Evolutionary conservation across 768 basidiomycete genomes (phyloP), one percentile per base, ranked within the genome.

Genomic region (Lactarius pseudohatsudake): DNA sequence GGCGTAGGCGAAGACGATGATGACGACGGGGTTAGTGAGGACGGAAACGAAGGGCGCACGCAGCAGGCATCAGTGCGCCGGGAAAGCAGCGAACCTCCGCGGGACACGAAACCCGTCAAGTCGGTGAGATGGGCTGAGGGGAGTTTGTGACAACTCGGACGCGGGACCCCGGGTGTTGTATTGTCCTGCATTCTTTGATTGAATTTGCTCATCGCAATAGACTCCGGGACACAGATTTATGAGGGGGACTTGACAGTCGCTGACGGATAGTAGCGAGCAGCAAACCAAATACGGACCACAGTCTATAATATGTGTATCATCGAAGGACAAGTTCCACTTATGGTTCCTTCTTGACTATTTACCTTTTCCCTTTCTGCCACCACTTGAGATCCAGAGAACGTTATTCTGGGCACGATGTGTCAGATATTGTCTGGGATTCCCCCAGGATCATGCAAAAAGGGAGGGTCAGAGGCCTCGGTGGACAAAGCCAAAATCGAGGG

Each of bases 1-100:
- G 86, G 81, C 53, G 79, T 90, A 60, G 90, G 86, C 4, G 84
- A 81, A 11, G 85, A 86, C 66, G 86, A 85, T 70, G 86, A 87
- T 58, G 79, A 82, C 22, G 87, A 90, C 18, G 34, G 18, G 26
- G 15, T 22, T 38, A 20, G 34, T 22, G 45, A 66, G 20, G 62
- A 22, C 9, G 65, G 38, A 15, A 18, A n/a, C 16, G 65, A 54
- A 36, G 65, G 15, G 36, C 57, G 20, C 30, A 26, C 47, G 15
- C 11, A 57, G 3, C 38, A 20, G 10, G 34, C 45, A 32, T 55
- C 56, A 11, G 38, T 11, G 34, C 43, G 2, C 13, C 26, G 60
- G 30, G 43, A 40, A 59, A 40, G 57, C 10, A 43, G n/a, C 26
- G 53, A 59, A 30, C 15, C 36, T 16, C 61, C 30, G 22, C 61